Conservation (phyloP, 2,329 filamentous ascomycete species). For the Monosporascus ibericus region DNA sequence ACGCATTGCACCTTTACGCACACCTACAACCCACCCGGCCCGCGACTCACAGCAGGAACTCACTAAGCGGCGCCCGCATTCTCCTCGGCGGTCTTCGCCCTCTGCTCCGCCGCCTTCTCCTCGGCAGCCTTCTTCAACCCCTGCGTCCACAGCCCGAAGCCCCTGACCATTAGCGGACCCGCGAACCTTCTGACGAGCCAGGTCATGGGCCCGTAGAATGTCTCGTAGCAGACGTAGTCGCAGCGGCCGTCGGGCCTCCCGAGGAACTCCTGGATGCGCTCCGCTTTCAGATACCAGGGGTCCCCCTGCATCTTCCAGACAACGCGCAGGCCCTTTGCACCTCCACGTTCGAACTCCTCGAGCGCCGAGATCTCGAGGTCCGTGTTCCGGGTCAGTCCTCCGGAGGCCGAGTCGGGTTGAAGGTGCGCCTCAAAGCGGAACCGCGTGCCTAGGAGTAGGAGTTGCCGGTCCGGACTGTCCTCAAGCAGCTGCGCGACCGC, state of each 20-base stretch:
- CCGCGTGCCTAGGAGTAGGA: constrained; percentile 24
- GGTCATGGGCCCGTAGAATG: constrained; percentile 35
- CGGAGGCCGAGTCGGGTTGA: constrained; percentile 14
- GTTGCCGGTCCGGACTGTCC: constrained; percentile 8
- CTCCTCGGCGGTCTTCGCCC: neutral
- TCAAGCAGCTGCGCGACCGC: constrained; percentile 12
- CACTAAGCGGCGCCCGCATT: too few relatives aligned
- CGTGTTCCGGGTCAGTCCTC: constrained; percentile 6
- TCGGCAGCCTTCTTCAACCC: constrained; percentile 31
- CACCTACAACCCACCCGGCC: too few relatives aligned
- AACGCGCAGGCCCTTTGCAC: constrained; percentile 29
- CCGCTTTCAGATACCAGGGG: constrained; percentile 28
- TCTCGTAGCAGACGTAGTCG: constrained; percentile 39
- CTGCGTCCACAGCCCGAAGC: constrained; percentile 32
- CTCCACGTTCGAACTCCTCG: constrained; percentile 24
- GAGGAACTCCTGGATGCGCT: constrained; percentile 39
- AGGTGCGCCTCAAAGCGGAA: constrained; percentile 30
- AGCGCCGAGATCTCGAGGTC: constrained; percentile 24
- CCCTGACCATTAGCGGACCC: constrained; percentile 25
- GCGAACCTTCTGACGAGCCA: constrained; percentile 27
- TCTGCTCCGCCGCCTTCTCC: constrained; percentile 1
- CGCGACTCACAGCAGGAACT: too few relatives aligned
- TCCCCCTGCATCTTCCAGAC: constrained; percentile 31
- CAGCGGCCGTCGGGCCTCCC: constrained; percentile 24
- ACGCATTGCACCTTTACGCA: too few relatives aligned